Percentiles rank a stretch among this genome's conserved stretches.
phyloP scores from a whole-genome alignment of 2,329 filamentous ascomycete genomes.

The Zasmidium angulare region DNA sequence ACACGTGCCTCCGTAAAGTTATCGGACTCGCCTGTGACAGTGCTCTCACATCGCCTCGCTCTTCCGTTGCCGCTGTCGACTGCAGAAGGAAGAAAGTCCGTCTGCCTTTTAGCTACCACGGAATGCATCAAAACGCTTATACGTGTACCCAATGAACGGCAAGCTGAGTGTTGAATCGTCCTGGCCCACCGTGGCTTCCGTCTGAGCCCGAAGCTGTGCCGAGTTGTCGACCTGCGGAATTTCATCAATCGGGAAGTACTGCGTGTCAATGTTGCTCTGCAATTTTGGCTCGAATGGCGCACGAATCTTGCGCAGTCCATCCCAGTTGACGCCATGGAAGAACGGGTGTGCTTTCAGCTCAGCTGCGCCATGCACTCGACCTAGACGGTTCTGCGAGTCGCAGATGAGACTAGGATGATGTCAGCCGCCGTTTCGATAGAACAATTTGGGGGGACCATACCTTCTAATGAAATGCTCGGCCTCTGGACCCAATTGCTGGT shows the following conservation, averaged over 20 bases:
- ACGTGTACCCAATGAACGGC: constrained; percentile 95
- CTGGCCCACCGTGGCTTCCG: constrained; percentile 67
- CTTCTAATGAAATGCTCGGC: constrained; percentile 90
- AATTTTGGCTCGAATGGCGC: constrained; percentile 95
- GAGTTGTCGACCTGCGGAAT: constrained; percentile 96
- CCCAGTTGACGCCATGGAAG: constrained; percentile 96
- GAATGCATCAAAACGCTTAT: constrained; percentile 88
- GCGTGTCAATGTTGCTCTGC: constrained; percentile 90
- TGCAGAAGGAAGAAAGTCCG: neutral
- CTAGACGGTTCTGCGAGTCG: constrained; percentile 88
- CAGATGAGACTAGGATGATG: constrained; percentile 72
- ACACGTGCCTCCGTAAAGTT: constrained; percentile 8
- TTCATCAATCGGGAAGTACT: constrained; percentile 98
- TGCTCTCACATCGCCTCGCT: neutral
- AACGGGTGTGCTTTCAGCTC: constrained; percentile 94
- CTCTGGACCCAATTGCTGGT: constrained; percentile 82
- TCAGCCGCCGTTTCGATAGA: constrained; percentile 3
- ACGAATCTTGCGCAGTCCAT: constrained; percentile 85
- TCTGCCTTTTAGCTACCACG: constrained; percentile 32
- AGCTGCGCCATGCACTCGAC: constrained; percentile 74
- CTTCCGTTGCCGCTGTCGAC: neutral
- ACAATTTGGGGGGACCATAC: constrained; percentile 52
- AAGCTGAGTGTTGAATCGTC: constrained; percentile 92
- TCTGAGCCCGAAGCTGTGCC: constrained; percentile 80
- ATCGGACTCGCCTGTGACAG: constrained; percentile 8